These are phyloP conservation scores for Corallochytrium limacisporum DNA, from an alignment of 78 protist species.

Conservation along the genomic window DNA sequence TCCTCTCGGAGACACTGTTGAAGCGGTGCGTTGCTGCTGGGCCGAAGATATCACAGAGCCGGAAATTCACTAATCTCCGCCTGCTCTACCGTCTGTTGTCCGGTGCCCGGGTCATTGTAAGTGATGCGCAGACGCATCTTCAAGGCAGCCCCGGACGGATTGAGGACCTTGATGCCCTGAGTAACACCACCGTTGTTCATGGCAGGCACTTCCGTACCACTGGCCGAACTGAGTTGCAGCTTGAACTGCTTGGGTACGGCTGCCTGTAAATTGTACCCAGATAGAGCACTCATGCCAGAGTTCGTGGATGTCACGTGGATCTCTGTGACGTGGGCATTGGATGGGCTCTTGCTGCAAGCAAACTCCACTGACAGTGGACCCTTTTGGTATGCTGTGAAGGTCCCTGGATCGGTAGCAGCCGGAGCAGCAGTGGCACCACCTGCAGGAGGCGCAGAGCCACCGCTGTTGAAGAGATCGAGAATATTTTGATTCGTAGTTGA, in stretches of 20 bases:
- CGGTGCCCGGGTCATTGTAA: no score
- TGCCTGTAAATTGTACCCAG: slow-evolving; percentile 40
- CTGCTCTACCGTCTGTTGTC: no score
- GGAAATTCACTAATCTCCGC: no score
- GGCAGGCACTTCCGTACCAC: background rate
- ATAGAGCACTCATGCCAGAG: slow-evolving; percentile 21
- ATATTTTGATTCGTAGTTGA: no score
- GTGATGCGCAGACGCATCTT: no score
- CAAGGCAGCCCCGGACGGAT: no score
- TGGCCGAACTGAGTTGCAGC: slow-evolving; percentile 3
- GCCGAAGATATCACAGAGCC: no score
- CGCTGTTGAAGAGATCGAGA: background rate
- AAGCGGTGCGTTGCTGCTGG: no score
- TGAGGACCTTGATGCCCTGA: slow-evolving; percentile 4
- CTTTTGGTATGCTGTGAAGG: slow-evolving; percentile 15
- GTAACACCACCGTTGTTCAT: background rate
- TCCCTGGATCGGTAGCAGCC: background rate
- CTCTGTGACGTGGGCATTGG: slow-evolving; percentile 9
- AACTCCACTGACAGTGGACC: slow-evolving; percentile 25
- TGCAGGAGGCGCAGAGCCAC: background rate
- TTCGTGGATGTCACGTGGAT: slow-evolving; percentile 27
- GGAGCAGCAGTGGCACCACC: background rate
- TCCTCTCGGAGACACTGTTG: no score
- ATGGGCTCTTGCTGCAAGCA: background rate
- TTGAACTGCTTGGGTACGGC: slow-evolving; percentile 54